phyloP scores from a whole-genome alignment of 306 rosid species.

The Astragalus glycyphyllos region DNA sequence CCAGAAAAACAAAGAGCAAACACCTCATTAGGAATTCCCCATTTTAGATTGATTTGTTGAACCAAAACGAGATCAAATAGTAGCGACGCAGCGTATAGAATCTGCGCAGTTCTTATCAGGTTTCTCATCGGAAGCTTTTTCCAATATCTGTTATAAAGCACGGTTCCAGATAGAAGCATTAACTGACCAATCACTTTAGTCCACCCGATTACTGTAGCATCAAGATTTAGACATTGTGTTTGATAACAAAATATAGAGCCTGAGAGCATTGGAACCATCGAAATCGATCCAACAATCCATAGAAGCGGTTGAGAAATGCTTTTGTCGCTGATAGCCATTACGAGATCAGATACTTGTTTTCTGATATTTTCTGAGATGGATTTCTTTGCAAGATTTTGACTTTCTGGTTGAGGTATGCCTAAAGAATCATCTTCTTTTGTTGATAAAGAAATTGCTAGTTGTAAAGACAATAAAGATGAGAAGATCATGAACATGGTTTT shows the following conservation, averaged over 20 bases:
- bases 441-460: conserved; percentile 60
- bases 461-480: conserved; percentile 59
- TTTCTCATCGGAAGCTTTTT: conserved; percentile 65
- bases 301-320: conserved; percentile 59
- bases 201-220: conserved; percentile 75
- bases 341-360: conserved; percentile 60
- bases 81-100: conserved; percentile 67
- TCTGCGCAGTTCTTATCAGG: conserved; percentile 64
- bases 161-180: conserved; percentile 71
- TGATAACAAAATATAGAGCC: conserved; percentile 90
- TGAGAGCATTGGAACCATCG: conserved; percentile 77
- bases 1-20: conserved; percentile 79
- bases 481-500: conserved; percentile 68
- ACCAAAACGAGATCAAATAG: conserved; percentile 82
- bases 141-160: conserved; percentile 70
- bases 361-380: conserved; percentile 57
- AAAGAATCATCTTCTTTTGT: conserved; percentile 74
- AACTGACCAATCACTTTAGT: conserved; percentile 81
- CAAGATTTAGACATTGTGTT: conserved; percentile 73
- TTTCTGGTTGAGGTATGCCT: conserved; percentile 56
- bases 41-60: conserved; percentile 64
- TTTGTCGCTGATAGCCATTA: conserved; percentile 55
- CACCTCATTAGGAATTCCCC: conserved; percentile 72
- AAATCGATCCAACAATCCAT: conserved; percentile 82
- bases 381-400: conserved; percentile 36